Percentiles rank a stretch among this genome's conserved stretches.
These are phyloP conservation scores for Grigorovia humatica DNA, from an alignment of 805 yeast species.

Conservation along the genomic window DNA sequence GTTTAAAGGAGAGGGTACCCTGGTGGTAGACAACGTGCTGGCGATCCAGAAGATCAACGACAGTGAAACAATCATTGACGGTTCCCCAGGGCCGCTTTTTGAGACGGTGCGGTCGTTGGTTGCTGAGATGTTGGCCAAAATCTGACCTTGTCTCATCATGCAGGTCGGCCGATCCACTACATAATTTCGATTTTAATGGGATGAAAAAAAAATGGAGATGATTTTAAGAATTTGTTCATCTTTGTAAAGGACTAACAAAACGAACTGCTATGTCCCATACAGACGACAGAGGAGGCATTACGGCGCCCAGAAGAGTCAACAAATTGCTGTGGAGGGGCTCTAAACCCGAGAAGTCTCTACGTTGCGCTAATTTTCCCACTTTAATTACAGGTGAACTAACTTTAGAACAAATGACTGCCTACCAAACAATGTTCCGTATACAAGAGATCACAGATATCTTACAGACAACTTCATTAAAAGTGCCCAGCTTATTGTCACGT, in stretches of 20 bases:
- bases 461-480: slow-evolving; percentile 25
- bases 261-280: neutral
- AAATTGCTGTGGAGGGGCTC: neutral
- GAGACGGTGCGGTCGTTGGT: slow-evolving; percentile 68
- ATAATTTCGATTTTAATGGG: neutral
- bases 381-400: slow-evolving; percentile 41
- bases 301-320: neutral
- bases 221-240: neutral
- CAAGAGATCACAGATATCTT: slow-evolving; percentile 63
- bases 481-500: slow-evolving; percentile 37
- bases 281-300: neutral
- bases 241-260: neutral
- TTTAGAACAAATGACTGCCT: slow-evolving; percentile 69
- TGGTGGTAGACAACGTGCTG: slow-evolving; percentile 71
- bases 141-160: slow-evolving; percentile 26
- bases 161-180: too few relatives aligned
- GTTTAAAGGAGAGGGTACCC: slow-evolving; percentile 84
- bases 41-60: slow-evolving; percentile 70
- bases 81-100: slow-evolving; percentile 62
- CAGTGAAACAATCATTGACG: slow-evolving; percentile 81
- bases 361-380: slow-evolving; percentile 28
- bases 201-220: neutral
- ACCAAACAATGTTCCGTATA: slow-evolving; percentile 60
- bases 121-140: slow-evolving; percentile 64
- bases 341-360: slow-evolving; percentile 5